Conservation (phyloP, 1,284 basidiomycete species). For the Pisolithus thermaeus region DNA sequence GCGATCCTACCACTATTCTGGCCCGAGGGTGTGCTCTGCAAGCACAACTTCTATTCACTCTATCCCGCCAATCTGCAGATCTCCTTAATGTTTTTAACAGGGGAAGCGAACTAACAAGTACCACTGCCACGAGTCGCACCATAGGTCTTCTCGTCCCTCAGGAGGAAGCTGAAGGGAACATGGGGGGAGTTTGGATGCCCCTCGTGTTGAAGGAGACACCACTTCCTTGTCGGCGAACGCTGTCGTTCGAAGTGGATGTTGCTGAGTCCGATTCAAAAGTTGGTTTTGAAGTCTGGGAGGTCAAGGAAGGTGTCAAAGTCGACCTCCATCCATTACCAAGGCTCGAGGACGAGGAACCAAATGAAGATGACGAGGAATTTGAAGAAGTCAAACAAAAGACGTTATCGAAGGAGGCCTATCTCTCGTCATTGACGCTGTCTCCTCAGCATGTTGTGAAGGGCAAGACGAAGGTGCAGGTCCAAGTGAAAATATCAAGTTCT, state of each 20-base stretch:
- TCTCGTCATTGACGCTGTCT: conserved; percentile 51
- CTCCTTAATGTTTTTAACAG: conserved; percentile 48
- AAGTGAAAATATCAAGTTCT: conserved; percentile 45
- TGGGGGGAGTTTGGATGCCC: conserved; percentile 62
- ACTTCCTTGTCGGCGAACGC: conserved; percentile 69
- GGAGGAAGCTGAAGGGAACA: conserved; percentile 35
- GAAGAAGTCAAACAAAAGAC: conserved; percentile 63
- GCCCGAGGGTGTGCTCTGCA: conserved; percentile 88
- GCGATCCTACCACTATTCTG: conserved; percentile 87
- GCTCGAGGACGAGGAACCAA: conserved; percentile 46
- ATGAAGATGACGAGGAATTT: conserved; percentile 54
- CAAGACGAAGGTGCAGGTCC: conserved; percentile 57
- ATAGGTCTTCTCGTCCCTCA: conserved; percentile 81
- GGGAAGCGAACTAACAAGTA: conserved; percentile 39
- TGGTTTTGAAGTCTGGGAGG: conserved; percentile 86
- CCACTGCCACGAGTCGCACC: conserved; percentile 58
- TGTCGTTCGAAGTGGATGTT: conserved; percentile 68
- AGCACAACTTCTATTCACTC: conserved; percentile 61
- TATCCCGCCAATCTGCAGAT: conserved; percentile 49
- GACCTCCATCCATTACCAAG: conserved; percentile 56
- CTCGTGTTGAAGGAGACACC: conserved; percentile 71
- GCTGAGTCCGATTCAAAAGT: conserved; percentile 47
- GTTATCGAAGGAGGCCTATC: conserved; percentile 54
- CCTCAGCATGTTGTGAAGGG: conserved; percentile 47
- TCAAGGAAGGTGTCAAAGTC: conserved; percentile 72